Base-by-base conservation (phyloP, 306 rosid species). In the Glycyrrhiza uralensis region DNA sequence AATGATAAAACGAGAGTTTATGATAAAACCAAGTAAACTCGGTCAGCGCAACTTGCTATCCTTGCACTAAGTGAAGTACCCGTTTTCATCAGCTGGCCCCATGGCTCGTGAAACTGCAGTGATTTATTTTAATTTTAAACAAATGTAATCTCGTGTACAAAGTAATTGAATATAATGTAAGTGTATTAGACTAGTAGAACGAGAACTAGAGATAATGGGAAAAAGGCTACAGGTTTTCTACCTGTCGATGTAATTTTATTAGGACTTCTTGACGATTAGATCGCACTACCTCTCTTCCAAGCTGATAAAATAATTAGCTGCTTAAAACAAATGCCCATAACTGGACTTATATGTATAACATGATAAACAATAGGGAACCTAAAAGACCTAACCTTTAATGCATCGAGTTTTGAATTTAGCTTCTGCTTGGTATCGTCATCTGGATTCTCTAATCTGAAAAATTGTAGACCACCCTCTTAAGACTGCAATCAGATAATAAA, bases 41-140 rank as follows among this genome's bases (percentile, higher is more conserved):
- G n/a, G n/a, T n/a, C n/a, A n/a, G n/a, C n/a, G n/a, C n/a, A n/a
- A n/a, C n/a, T n/a, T n/a, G n/a, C n/a, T n/a, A n/a, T n/a, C n/a
- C n/a, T n/a, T n/a, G n/a, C n/a, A n/a, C n/a, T n/a, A n/a, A n/a
- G n/a, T n/a, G n/a, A n/a, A n/a, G n/a, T n/a, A n/a, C 99, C 97
- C 46, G 99, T 91, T 83, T 91, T 95, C 97, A 95, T 88, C 44
- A 95, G 99, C 69, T 95, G 99, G 14, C 99, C 99, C 99, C 99
- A 95, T 36, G 87, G 87, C 80, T 83, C 67, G 20, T 95, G 99
- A 82, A 89, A 91, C 99, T 91, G 84, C 66, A 80, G 69, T 61
- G 19, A 35, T 76, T 45, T 62, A 71, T 36, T 23, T 60, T 11
- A n/a, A n/a, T n/a, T 24, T 35, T 60, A 36, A 77, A 38, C 17